Conservation (phyloP, 345 rosid genomes). For the Angophora floribunda region DNA sequence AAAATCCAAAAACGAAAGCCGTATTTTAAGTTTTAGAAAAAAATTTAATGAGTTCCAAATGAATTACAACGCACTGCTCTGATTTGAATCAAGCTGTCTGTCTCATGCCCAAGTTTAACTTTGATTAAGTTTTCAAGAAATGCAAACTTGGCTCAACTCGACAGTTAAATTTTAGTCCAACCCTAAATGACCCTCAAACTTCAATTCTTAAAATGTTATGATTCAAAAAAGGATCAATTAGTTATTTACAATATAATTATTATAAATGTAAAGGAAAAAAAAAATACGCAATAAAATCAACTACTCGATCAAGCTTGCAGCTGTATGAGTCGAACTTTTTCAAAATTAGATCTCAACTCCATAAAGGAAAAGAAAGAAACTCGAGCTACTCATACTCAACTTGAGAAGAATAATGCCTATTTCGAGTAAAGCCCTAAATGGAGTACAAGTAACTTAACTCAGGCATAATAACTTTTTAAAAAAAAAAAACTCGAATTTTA, state of each 20-base stretch:
- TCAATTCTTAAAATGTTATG: not conserved
- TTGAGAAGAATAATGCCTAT: not conserved
- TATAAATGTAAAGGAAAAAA: not conserved
- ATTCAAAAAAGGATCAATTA: not conserved
- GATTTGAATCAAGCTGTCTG: not conserved
- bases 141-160: not conserved
- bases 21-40: not conserved
- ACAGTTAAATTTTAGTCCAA: not conserved
- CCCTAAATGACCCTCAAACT: not conserved
- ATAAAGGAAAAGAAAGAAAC: not conserved
- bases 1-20: not conserved
- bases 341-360: not conserved
- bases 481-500: no score
- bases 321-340: not conserved
- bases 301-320: not conserved
- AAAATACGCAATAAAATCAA: not conserved
- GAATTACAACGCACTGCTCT: not conserved
- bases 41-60: not conserved
- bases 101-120: not conserved
- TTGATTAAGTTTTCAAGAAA: not conserved
- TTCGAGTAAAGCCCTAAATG: not conserved
- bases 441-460: not conserved
- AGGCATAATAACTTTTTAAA: no score
- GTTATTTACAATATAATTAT: not conserved
- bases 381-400: not conserved